Evolutionary conservation across 2,329 filamentous ascomycete genomes (phyloP).

Genomic region (Claviceps monticola): DNA sequence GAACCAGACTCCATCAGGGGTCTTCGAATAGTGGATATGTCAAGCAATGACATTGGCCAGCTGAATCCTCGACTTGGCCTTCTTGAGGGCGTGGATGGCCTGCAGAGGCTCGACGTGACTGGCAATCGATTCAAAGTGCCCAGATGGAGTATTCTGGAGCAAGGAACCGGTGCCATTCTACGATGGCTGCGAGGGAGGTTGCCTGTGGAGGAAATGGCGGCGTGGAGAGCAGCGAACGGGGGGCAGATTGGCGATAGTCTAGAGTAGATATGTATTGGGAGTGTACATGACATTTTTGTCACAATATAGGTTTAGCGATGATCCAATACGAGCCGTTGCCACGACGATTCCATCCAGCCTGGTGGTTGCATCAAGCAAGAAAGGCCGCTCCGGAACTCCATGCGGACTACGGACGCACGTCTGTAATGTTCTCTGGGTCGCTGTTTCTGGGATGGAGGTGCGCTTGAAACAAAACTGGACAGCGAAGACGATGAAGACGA

Average conservation of each 20-base stretch:
- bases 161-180: conserved; percentile 74
- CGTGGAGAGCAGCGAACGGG: conserved; percentile 36
- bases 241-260: conserved; percentile 18
- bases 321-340: not conserved
- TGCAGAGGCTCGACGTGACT: conserved; percentile 59
- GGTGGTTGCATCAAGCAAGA: too few relatives aligned
- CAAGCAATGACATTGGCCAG: conserved; percentile 73
- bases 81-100: conserved; percentile 46
- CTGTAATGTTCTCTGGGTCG: too few relatives aligned
- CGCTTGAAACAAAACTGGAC: too few relatives aligned
- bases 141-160: conserved; percentile 67
- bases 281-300: not conserved
- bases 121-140: conserved; percentile 85
- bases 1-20: conserved; percentile 62
- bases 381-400: too few relatives aligned
- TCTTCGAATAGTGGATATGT: conserved; percentile 61
- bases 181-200: conserved; percentile 70
- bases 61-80: conserved; percentile 72
- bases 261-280: not conserved
- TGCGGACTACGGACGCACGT: too few relatives aligned
- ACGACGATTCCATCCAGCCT: too few relatives aligned
- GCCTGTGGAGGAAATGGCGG: conserved; percentile 43
- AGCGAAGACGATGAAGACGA: too few relatives aligned
- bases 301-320: not conserved
- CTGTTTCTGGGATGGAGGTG: too few relatives aligned